phyloP scores from a whole-genome alignment of 164 flowering plant species.

The Tinospora cordifolia region DNA sequence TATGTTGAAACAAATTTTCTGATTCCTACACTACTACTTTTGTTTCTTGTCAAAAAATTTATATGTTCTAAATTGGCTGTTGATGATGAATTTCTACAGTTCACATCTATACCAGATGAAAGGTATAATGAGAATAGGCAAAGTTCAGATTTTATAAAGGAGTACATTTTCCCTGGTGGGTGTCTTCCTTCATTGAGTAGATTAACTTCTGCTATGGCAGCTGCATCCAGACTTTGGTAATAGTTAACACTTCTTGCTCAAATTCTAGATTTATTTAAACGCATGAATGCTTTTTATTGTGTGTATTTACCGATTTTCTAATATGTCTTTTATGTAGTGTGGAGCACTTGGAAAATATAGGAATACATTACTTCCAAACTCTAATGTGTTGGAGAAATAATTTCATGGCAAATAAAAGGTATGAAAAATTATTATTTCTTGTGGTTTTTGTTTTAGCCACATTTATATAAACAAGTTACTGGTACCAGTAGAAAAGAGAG shows the following conservation, averaged over 20 bases:
- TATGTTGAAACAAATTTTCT: too few species aligned
- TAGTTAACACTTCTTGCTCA: neutral
- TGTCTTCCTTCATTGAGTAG: slow-evolving; percentile 71
- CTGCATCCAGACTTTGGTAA: slow-evolving; percentile 74
- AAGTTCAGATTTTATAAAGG: slow-evolving; percentile 87
- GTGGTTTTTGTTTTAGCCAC: neutral
- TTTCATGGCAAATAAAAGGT: slow-evolving; percentile 73
- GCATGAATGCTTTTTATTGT: neutral
- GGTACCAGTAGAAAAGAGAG: too few species aligned
- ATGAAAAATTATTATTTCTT: slow-evolving; percentile 1
- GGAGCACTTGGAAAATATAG: slow-evolving; percentile 84
- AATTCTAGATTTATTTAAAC: neutral
- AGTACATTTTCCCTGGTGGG: slow-evolving; percentile 90
- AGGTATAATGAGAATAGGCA: slow-evolving; percentile 74
- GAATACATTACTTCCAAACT: slow-evolving; percentile 82
- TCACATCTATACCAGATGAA: slow-evolving; percentile 80
- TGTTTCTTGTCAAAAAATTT: too few species aligned
- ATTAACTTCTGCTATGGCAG: slow-evolving; percentile 77
- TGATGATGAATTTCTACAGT: slow-evolving; percentile 30
- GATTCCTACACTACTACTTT: too few species aligned
- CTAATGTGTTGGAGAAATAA: slow-evolving; percentile 64
- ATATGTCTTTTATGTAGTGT: slow-evolving; percentile 41
- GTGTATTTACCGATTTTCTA: neutral
- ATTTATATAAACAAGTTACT: neutral
- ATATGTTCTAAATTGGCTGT: neutral